Evolutionary conservation across 352 stramenopile species (phyloP).

Genomic region (Phytophthora meadii): DNA sequence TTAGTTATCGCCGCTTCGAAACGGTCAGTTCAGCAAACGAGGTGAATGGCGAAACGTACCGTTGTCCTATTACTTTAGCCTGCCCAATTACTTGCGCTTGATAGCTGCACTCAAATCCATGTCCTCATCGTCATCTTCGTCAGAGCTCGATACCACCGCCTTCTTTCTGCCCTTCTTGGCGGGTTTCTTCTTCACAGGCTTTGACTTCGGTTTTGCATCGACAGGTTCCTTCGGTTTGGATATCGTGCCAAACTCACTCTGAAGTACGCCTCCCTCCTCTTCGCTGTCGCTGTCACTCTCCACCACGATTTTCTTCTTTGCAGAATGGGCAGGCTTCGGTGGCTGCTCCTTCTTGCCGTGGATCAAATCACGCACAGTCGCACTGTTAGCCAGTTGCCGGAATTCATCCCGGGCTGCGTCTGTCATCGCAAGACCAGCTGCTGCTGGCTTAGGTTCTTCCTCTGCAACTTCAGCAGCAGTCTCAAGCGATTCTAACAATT

Average conservation of each 20-base stretch:
- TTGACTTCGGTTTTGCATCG: slow-evolving; percentile 19
- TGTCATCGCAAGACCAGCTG: slow-evolving; percentile 33
- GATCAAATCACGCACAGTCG: slow-evolving; percentile 56
- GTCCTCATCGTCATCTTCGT: slow-evolving; percentile 59
- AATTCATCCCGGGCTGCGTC: slow-evolving; percentile 61
- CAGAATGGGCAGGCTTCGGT: slow-evolving; percentile 3
- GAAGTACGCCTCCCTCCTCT: slow-evolving; percentile 72
- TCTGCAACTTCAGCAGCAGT: slow-evolving; percentile 50
- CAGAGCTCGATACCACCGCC: slow-evolving; percentile 49
- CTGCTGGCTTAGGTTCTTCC: slow-evolving; percentile 12
- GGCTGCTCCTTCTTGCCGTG: slow-evolving; percentile 35
- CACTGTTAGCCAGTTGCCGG: slow-evolving; percentile 59
- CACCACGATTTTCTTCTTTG: slow-evolving; percentile 31
- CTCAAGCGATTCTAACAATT: slow-evolving; percentile 79
- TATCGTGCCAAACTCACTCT: slow-evolving; percentile 69
- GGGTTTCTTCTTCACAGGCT: slow-evolving; percentile 18
- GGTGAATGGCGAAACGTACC: slow-evolving; percentile 23
- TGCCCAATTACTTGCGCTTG: slow-evolving; percentile 64
- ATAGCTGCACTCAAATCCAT: slow-evolving; percentile 77
- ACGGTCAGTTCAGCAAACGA: slow-evolving; percentile 25
- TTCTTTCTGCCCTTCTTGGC: slow-evolving; percentile 53
- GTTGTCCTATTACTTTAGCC: slow-evolving; percentile 40
- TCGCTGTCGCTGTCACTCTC: slow-evolving; percentile 74
- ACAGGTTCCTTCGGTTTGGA: slow-evolving; percentile 18
- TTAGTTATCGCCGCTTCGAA: slow-evolving; percentile 25